phyloP scores from a whole-genome alignment of 306 rosid species.

The Dicorynia guianensis region DNA sequence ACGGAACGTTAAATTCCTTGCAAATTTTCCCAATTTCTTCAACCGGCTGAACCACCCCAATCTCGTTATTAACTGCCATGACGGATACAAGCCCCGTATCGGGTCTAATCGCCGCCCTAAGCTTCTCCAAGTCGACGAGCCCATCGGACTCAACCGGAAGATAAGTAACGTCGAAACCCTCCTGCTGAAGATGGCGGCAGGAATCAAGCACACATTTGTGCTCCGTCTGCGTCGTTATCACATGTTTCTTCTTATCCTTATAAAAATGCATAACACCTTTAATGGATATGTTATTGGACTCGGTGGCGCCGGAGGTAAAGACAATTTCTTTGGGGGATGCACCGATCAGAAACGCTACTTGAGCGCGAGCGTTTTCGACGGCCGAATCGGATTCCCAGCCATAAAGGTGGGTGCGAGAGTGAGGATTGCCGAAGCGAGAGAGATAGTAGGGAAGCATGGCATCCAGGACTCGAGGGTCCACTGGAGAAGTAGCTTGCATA shows the following conservation, averaged over 20 bases:
- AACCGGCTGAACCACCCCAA: constrained; percentile 88
- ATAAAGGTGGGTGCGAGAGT: constrained; percentile 85
- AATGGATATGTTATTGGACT: constrained; percentile 80
- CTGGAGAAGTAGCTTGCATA: constrained; percentile 87
- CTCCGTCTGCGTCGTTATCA: constrained; percentile 92
- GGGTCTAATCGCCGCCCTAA: constrained; percentile 70
- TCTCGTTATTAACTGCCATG: constrained; percentile 96
- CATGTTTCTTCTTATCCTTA: constrained; percentile 81
- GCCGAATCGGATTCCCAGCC: constrained; percentile 99
- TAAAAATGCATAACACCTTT: constrained; percentile 89
- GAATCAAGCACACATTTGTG: constrained; percentile 97
- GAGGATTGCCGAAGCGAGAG: constrained; percentile 84
- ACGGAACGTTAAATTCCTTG: constrained; percentile 77
- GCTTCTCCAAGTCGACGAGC: constrained; percentile 70
- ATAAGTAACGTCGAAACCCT: constrained; percentile 83
- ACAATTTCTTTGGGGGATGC: constrained; percentile 87
- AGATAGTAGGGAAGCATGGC: constrained; percentile 84
- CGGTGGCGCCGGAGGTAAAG: constrained; percentile 93
- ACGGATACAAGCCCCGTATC: constrained; percentile 86
- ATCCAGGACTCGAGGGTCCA: constrained; percentile 93
- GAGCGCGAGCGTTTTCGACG: constrained; percentile 80
- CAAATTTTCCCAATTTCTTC: constrained; percentile 87
- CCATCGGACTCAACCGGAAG: constrained; percentile 80
- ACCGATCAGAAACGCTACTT: constrained; percentile 70
- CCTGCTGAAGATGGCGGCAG: constrained; percentile 92